Conservation (phyloP, 148 eudicot genomes). For the Nyssa sinensis region DNA sequence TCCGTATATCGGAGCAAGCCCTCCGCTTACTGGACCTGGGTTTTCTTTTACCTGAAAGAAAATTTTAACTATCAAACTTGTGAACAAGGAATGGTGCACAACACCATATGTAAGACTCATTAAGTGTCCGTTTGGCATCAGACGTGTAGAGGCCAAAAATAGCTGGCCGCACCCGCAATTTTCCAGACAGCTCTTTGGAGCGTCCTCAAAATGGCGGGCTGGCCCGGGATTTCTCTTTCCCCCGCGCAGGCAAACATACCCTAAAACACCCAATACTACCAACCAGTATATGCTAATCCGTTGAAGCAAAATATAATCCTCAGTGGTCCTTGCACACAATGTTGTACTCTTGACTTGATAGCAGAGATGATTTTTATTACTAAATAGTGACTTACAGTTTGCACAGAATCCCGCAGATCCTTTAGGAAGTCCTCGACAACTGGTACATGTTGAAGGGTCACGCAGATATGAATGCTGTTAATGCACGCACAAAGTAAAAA, state of each 20-base stretch:
- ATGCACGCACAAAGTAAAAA: background rate
- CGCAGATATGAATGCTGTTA: constrained; percentile 84
- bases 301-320: no score
- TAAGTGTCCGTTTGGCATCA: no score
- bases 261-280: no score
- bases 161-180: no score
- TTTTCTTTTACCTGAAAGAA: constrained; percentile 65
- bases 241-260: no score
- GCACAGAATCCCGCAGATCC: constrained; percentile 70
- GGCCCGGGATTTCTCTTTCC: no score
- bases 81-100: background rate
- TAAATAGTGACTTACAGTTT: constrained; percentile 55
- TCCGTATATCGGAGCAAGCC: constrained; percentile 95
- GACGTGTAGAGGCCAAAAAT: no score
- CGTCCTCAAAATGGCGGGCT: no score
- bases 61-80: background rate
- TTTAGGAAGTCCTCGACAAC: constrained; percentile 68
- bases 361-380: background rate
- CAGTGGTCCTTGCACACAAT: no score
- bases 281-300: background rate
- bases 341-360: background rate
- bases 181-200: no score
- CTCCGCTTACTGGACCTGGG: constrained; percentile 91
- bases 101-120: background rate
- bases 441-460: constrained; percentile 90